Evolutionary conservation across 305 asterid species (phyloP), one percentile per base, ranked within the genome.

Genomic region (Vinca major): DNA sequence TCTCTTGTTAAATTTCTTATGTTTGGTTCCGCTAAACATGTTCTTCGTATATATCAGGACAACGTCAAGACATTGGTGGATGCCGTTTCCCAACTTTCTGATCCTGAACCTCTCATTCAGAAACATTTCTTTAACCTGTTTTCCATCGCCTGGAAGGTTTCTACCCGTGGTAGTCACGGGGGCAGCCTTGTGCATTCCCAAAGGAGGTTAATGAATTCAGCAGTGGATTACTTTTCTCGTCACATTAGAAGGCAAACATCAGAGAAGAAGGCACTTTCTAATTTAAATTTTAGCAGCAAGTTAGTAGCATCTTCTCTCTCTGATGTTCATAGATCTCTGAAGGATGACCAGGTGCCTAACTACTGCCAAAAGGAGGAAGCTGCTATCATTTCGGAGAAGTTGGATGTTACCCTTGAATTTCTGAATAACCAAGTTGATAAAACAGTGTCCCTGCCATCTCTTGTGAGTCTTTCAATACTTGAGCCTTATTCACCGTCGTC

Each of bases 91-190:
- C 88, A 84, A 78, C 73, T 79, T 58, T 86, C 89, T 63, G 96
- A 89, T 82, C 82, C 82, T 62, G 99, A 89, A 71, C 87, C 83
- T 20, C 95, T 88, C 63, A 76, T 89, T 78, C 96, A 86, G 73
- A 86, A 80, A 67, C 99, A 94, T 80, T 89, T 89, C 84, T 79
- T 84, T 74, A 83, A 90, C 71, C 75, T 86, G 76, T 84, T 91
- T 68, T 88, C 93, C 76, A 81, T 89, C 57, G 77, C 80, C 69
- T 89, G 96, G 98, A 89, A 82, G 78, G 78, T 73, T 71, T 72
- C 69, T 43, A 80, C 84, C 45, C 71, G 63, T 67, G 73, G 78
- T 75, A 77, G 65, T 71, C 78, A 69, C 64, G 76, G 71, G 63
- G 78, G 72, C 55, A 71, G 54, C n/a, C 68, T 60, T 52, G 77